Evolutionary conservation across 73 alveolate species (phyloP).

Genomic region (Stentor coeruleus): DNA sequence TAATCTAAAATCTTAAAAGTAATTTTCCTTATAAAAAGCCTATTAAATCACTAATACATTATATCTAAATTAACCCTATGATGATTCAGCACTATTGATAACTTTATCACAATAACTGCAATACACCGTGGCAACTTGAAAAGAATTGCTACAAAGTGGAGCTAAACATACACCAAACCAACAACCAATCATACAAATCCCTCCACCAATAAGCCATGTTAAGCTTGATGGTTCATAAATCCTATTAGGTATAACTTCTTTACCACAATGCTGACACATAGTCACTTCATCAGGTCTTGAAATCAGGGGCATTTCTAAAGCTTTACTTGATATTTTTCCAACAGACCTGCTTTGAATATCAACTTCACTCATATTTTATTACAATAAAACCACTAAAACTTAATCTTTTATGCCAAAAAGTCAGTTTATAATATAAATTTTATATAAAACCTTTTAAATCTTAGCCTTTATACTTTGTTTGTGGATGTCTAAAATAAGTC

Average conservation of each 20-base stretch:
- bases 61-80: too few relatives aligned
- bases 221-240: not conserved
- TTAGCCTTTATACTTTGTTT: too few relatives aligned
- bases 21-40: too few relatives aligned
- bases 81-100: not conserved
- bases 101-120: not conserved
- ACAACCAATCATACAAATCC: conserved; percentile 19
- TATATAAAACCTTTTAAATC: too few relatives aligned
- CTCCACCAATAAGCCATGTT: conserved; percentile 4
- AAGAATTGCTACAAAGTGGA: not conserved
- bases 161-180: conserved; percentile 12
- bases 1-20: too few relatives aligned
- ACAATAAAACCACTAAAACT: too few relatives aligned
- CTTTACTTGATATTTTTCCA: too few relatives aligned
- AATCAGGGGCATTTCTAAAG: not conserved
- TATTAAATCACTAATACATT: too few relatives aligned
- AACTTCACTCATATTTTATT: not conserved
- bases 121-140: conserved; percentile 18
- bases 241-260: not conserved
- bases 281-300: not conserved
- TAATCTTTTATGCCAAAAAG: too few relatives aligned
- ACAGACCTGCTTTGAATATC: not conserved
- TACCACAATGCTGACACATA: not conserved
- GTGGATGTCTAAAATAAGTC: too few relatives aligned
- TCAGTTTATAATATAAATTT: too few relatives aligned